phyloP scores from a whole-genome alignment of 2,329 filamentous ascomycete species.

The Ophiostoma sp. region DNA sequence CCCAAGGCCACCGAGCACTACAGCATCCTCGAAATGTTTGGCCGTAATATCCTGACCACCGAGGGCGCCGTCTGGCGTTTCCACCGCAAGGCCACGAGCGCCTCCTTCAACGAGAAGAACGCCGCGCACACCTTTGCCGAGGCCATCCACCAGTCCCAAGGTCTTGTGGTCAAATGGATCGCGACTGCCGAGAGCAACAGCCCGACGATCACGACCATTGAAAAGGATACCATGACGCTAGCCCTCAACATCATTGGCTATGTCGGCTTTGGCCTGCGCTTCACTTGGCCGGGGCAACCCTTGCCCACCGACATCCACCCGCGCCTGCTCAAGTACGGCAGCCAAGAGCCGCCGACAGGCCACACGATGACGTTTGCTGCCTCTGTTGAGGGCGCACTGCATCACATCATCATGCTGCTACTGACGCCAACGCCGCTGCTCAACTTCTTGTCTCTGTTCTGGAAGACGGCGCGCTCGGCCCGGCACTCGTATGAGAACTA shows the following conservation, averaged over 20 bases:
- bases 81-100: conserved; percentile 70
- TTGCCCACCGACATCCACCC: conserved; percentile 45
- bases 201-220: conserved; percentile 55
- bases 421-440: conserved; percentile 60
- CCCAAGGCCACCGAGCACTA: conserved; percentile 66
- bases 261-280: conserved; percentile 67
- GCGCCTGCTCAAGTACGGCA: conserved; percentile 51
- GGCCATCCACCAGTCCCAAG: conserved; percentile 61
- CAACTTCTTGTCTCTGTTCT: conserved; percentile 48
- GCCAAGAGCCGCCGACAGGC: conserved; percentile 48
- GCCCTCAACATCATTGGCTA: conserved; percentile 60
- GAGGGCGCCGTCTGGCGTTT: conserved; percentile 70
- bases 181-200: conserved; percentile 36
- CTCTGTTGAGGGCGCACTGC: conserved; percentile 60
- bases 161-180: conserved; percentile 60
- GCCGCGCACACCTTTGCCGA: conserved; percentile 65
- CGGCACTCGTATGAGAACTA: conserved; percentile 62
- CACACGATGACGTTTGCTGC: conserved; percentile 66
- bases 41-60: conserved; percentile 68
- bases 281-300: conserved; percentile 64
- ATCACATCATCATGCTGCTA: conserved; percentile 63
- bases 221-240: conserved; percentile 65
- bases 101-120: conserved; percentile 76
- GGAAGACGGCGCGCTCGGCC: conserved; percentile 53
- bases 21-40: conserved; percentile 62